Base-by-base conservation (phyloP, 108 stramenopile genomes). In the Pseudonitzschia multistriata region DNA sequence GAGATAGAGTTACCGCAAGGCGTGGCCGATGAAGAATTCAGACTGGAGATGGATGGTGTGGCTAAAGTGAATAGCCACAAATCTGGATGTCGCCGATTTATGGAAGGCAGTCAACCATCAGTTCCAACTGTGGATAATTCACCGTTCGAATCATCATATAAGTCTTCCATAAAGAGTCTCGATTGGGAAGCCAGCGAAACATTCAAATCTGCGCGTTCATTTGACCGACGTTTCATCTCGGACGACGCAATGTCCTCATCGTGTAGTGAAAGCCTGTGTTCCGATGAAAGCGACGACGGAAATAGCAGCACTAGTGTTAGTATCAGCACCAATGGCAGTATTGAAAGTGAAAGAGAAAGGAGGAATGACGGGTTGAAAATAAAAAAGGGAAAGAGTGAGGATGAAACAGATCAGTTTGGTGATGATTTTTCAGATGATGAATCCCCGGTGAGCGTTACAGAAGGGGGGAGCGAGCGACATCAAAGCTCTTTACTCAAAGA, bases 251-350 rank as follows among this genome's bases (percentile, higher is more conserved):
- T 22, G 30, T 24, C 7, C 42, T 45, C 42, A 17, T 45, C 42
- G 11, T 45, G 15, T 2, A 1, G 17, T 17, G 42, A 55, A 13
- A 3, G n/a, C 13, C 27, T 25, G 14, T 6, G 0, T 25, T 25
- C n/a, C 27, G 54, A 55, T n/a, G 21, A 27, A 13, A 13, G 27
- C 3, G 54, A 55, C 29, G n/a, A 28, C 29, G 42, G 1, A 13
- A 45, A 10, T 10, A 10, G 5, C 37, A 39, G 83, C 79, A 55
- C 63, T 27, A 15, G 79, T 71, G 5, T 76, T 67, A 53, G 79
- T 73, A 54, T 76, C 83, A 52, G 70, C 48, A 25, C 40, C 71
- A 17, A 40, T 61, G 6, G 67, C 45, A 39, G 21, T 33, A 54
- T 80, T 74, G 42, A 65, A 66, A 11, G 79, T n/a, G n/a, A n/a